A percentile compares a stretch with the other conserved stretches of the same genome.
Evolutionary conservation across 352 stramenopile genomes (phyloP).

Genomic region (Phytophthora pseudosyringae): DNA sequence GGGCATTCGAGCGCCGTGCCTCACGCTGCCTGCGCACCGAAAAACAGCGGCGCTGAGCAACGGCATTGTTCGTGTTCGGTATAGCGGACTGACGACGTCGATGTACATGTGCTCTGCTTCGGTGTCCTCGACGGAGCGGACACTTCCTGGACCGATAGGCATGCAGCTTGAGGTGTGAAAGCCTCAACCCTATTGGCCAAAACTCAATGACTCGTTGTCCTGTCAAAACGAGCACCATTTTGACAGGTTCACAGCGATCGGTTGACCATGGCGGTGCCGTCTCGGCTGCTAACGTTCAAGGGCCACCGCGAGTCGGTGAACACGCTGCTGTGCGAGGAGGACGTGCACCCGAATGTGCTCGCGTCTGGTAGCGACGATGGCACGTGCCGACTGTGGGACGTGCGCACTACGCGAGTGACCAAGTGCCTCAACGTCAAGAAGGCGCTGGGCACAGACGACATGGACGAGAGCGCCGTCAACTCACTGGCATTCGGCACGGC

Average conservation of each 20-base stretch:
- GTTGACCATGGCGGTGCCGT: slow-evolving; percentile 15
- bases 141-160: too few relatives aligned
- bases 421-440: slow-evolving; percentile 74
- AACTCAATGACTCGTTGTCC: neutral
- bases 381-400: slow-evolving; percentile 73
- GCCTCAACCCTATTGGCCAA: neutral
- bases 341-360: slow-evolving; percentile 53
- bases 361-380: slow-evolving; percentile 76
- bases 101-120: too few relatives aligned
- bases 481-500: slow-evolving; percentile 62
- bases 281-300: slow-evolving; percentile 51
- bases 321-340: slow-evolving; percentile 63
- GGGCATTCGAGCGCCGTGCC: too few relatives aligned
- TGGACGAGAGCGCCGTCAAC: slow-evolving; percentile 62
- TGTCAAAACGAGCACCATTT: neutral
- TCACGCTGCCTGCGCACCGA: too few relatives aligned
- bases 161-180: neutral
- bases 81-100: too few relatives aligned
- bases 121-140: too few relatives aligned
- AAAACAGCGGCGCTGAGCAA: too few relatives aligned
- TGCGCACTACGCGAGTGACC: slow-evolving; percentile 58
- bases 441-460: slow-evolving; percentile 42
- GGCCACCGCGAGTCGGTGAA: slow-evolving; percentile 70
- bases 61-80: too few relatives aligned
- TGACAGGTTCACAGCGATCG: neutral